phyloP scores from a whole-genome alignment of 2,329 filamentous ascomycete species.

The Sporothrix mexicana region DNA sequence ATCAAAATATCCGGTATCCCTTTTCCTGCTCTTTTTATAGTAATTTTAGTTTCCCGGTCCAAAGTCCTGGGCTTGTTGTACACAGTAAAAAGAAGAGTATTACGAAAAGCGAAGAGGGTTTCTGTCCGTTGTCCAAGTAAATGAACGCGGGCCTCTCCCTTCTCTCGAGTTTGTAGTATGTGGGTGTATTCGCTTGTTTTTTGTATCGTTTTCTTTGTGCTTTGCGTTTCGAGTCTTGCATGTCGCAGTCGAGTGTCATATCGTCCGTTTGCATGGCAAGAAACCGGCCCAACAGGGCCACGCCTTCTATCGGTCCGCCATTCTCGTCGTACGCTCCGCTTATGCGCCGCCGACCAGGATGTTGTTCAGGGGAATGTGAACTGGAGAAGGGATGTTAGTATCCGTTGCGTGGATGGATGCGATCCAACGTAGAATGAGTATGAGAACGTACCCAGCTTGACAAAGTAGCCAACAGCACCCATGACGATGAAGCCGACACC shows the following conservation, averaged over 20 bases:
- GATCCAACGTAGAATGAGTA: neutral
- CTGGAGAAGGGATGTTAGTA: constrained; percentile 45
- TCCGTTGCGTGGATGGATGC: neutral
- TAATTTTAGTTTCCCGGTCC: neutral
- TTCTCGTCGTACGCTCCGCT: constrained; percentile 35
- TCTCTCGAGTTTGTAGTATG: constrained; percentile 8
- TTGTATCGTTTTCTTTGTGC: neutral
- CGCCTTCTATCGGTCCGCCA: neutral
- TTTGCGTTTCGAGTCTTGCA: neutral
- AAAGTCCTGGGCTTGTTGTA: neutral
- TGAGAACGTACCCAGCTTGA: constrained; percentile 66
- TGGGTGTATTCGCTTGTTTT: constrained; percentile 12
- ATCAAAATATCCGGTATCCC: constrained; percentile 22
- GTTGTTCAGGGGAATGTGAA: constrained; percentile 74
- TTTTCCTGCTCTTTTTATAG: constrained; percentile 12
- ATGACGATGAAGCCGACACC: constrained; percentile 73
- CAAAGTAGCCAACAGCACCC: constrained; percentile 72
- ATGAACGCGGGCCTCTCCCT: neutral
- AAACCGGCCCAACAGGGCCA: neutral
- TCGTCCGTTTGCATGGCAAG: neutral
- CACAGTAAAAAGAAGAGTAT: neutral
- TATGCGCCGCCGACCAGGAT: constrained; percentile 71
- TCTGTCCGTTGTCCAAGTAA: neutral
- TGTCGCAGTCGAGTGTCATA: neutral
- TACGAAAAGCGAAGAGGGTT: neutral